These are phyloP conservation scores for Leishmania guyanensis DNA, from an alignment of 208 protist genomes.

Conservation along the genomic window DNA sequence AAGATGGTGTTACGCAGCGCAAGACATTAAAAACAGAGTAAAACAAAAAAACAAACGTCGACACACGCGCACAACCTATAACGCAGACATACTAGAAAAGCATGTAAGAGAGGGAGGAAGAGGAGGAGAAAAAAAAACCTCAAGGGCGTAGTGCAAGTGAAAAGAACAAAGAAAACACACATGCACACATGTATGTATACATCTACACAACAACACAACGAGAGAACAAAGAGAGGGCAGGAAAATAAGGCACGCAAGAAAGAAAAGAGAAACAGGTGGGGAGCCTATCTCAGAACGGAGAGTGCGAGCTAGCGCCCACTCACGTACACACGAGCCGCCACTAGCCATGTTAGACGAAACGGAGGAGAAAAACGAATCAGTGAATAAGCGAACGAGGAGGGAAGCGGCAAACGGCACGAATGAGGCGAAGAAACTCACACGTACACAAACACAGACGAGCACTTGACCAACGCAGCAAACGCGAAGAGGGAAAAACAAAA, in stretches of 20 bases:
- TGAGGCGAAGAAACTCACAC: neutral
- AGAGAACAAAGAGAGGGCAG: neutral
- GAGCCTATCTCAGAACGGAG: neutral
- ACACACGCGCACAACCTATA: slow-evolving; percentile 1
- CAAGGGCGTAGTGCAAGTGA: neutral
- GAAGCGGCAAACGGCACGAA: neutral
- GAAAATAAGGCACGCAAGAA: neutral
- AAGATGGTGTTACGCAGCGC: neutral
- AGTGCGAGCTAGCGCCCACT: neutral
- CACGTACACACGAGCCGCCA: neutral
- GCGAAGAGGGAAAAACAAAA: neutral
- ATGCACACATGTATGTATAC: slow-evolving; percentile 8
- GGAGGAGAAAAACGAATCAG: neutral
- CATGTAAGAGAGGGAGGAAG: slow-evolving; percentile 5
- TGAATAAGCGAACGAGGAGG: neutral
- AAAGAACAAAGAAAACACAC: neutral
- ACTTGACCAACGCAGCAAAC: neutral
- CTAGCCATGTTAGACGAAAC: neutral
- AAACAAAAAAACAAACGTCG: neutral
- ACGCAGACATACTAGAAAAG: neutral
- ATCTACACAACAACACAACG: neutral
- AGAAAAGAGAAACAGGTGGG: neutral
- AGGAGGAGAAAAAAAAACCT: slow-evolving; percentile 6
- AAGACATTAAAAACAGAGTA: neutral
- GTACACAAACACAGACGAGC: neutral